Conservation (phyloP, 1,284 basidiomycete genomes). For the Melampsora abietis-canadensis region DNA sequence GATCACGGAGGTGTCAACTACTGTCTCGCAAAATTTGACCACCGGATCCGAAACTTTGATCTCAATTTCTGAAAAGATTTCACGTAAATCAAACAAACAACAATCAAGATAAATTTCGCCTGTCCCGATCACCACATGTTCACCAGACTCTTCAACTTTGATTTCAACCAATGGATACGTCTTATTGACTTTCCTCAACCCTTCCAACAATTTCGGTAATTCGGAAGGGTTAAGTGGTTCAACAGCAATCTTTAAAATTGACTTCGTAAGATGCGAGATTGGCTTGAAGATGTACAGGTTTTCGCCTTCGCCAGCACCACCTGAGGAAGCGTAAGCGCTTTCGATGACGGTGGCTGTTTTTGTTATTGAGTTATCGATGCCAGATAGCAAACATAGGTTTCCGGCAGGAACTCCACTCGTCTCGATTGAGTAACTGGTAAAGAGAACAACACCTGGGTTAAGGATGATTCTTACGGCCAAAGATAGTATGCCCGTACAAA, state of each 20-base stretch:
- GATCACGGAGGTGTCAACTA: slow-evolving; percentile 92
- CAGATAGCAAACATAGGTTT: slow-evolving; percentile 85
- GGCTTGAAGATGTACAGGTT: slow-evolving; percentile 92
- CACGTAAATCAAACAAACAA: slow-evolving; percentile 90
- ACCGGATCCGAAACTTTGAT: slow-evolving; percentile 99
- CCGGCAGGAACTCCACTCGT: slow-evolving; percentile 84
- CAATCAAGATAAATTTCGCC: slow-evolving; percentile 96
- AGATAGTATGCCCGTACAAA: slow-evolving; percentile 53
- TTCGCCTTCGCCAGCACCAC: slow-evolving; percentile 64
- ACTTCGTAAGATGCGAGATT: slow-evolving; percentile 91
- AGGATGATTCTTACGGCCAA: neutral
- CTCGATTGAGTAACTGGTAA: slow-evolving; percentile 76
- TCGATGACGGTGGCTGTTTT: slow-evolving; percentile 86
- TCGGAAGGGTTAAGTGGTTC: slow-evolving; percentile 97
- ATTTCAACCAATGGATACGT: slow-evolving; percentile 90
- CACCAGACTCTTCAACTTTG: slow-evolving; percentile 97
- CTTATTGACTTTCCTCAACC: slow-evolving; percentile 94
- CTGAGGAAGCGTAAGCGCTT: slow-evolving; percentile 51
- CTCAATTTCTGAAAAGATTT: slow-evolving; percentile 93
- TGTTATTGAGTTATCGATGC: slow-evolving; percentile 87
- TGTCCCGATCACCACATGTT: slow-evolving; percentile 93
- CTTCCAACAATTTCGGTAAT: slow-evolving; percentile 96
- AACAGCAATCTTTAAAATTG: slow-evolving; percentile 97
- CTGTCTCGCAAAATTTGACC: slow-evolving; percentile 97
- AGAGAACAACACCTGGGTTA: neutral